A percentile compares a stretch with the other conserved stretches of the same genome.
Conservation (phyloP, 2,329 filamentous ascomycete species). For the Curvularia sp. region DNA sequence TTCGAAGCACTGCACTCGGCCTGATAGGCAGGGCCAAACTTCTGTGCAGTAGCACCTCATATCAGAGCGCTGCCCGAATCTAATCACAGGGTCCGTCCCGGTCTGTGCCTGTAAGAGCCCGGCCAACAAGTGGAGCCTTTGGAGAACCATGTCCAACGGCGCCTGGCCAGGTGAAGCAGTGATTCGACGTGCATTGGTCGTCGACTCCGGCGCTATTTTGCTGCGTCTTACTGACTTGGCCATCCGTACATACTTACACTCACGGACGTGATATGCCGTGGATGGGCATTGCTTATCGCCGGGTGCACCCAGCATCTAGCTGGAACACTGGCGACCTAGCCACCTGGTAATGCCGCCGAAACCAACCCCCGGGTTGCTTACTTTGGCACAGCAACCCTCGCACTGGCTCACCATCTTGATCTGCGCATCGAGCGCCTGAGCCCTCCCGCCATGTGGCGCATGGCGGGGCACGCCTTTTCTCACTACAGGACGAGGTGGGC, state of each 20-base stretch:
- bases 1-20: conserved; percentile 24
- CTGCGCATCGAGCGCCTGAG: conserved; percentile 25
- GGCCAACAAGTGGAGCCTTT: conserved; percentile 29
- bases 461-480: neutral
- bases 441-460: conserved; percentile 26
- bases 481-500: neutral
- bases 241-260: neutral
- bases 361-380: neutral
- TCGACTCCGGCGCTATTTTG: conserved; percentile 6
- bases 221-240: conserved; percentile 2
- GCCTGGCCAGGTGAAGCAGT: conserved; percentile 5
- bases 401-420: conserved; percentile 7
- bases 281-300: conserved; percentile 1
- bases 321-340: neutral
- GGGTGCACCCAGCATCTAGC: conserved; percentile 4
- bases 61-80: conserved; percentile 37
- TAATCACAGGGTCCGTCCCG: conserved; percentile 25
- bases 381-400: conserved; percentile 7
- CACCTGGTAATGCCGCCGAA: conserved; percentile 1
- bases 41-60: conserved; percentile 34
- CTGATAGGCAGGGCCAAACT: conserved; percentile 33
- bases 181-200: conserved; percentile 1
- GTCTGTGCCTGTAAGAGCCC: conserved; percentile 31
- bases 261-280: conserved; percentile 5
- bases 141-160: neutral